Evolutionary conservation across 352 stramenopile species (phyloP).

Genomic region (Pythium scleroteichum): DNA sequence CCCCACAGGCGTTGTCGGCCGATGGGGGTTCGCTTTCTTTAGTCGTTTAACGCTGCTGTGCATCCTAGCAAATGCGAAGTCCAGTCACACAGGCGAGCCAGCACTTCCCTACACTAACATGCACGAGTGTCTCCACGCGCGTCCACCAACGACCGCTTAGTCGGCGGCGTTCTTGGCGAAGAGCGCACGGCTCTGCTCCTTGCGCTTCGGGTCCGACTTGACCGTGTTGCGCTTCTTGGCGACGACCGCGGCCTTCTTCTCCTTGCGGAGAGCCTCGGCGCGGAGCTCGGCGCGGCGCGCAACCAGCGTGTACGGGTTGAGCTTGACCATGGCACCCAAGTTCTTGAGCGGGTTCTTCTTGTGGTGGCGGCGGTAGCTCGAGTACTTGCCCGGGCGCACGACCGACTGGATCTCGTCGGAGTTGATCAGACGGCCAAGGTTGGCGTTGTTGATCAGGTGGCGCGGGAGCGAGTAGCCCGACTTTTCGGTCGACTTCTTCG

Average conservation of each 20-base stretch:
- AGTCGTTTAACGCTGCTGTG: slow-evolving; percentile 7
- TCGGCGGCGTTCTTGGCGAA: slow-evolving; percentile 83
- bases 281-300: slow-evolving; percentile 89
- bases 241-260: slow-evolving; percentile 85
- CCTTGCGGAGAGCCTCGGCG: slow-evolving; percentile 83
- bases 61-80: neutral
- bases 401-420: slow-evolving; percentile 98
- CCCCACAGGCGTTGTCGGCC: slow-evolving; percentile 12
- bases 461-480: slow-evolving; percentile 92
- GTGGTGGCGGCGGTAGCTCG: slow-evolving; percentile 87
- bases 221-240: slow-evolving; percentile 89
- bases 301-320: slow-evolving; percentile 97
- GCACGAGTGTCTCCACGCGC: neutral
- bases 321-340: slow-evolving; percentile 94
- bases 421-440: slow-evolving; percentile 99
- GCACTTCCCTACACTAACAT: neutral
- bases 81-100: neutral
- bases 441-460: slow-evolving; percentile 96
- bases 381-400: slow-evolving; percentile 93
- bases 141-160: slow-evolving; percentile 38
- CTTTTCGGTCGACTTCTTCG: slow-evolving; percentile 91
- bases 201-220: slow-evolving; percentile 70
- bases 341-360: slow-evolving; percentile 99
- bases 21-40: neutral
- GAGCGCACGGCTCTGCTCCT: slow-evolving; percentile 72